Conservation (phyloP, 2,329 filamentous ascomycete species). For the Elsinoe ampelina region DNA sequence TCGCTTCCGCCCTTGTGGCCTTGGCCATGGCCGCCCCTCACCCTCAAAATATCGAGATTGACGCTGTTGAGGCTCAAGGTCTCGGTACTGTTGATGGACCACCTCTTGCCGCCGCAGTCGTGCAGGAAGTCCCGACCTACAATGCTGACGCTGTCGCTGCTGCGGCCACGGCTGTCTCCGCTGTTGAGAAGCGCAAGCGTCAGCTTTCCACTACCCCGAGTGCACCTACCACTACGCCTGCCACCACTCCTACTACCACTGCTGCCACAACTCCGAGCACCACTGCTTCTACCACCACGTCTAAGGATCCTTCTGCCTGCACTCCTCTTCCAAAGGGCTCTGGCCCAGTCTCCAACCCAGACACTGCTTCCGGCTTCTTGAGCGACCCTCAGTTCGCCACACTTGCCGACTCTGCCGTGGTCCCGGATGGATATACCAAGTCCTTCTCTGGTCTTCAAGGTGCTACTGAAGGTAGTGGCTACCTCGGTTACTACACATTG, state of each 20-base stretch:
- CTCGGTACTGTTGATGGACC: slow-evolving; percentile 14
- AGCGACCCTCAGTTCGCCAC: slow-evolving; percentile 10
- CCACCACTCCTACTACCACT: slow-evolving; percentile 13
- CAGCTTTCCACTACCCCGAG: background rate
- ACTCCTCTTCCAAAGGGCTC: slow-evolving; percentile 17
- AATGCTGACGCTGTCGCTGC: slow-evolving; percentile 11
- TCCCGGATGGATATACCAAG: slow-evolving; percentile 22
- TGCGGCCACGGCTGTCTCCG: slow-evolving; percentile 6
- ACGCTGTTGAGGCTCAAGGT: slow-evolving; percentile 16
- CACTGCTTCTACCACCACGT: slow-evolving; percentile 11
- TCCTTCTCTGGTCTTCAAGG: slow-evolving; percentile 22
- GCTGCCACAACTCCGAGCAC: slow-evolving; percentile 11
- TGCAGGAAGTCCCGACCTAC: slow-evolving; percentile 10
- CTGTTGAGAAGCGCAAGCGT: slow-evolving; percentile 3
- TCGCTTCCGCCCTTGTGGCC: slow-evolving; percentile 3
- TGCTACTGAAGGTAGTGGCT: slow-evolving; percentile 18
- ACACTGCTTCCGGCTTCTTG: slow-evolving; percentile 27
- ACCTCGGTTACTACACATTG: slow-evolving; percentile 25
- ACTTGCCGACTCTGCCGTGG: slow-evolving; percentile 22
- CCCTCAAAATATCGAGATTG: slow-evolving; percentile 20
- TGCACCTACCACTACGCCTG: background rate
- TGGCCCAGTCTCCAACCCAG: slow-evolving; percentile 22
- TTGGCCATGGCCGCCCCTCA: background rate
- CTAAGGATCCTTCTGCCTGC: slow-evolving; percentile 16
- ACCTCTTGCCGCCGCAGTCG: slow-evolving; percentile 12